A percentile compares a stretch with the other conserved stretches of the same genome.
Conservation (phyloP, 352 stramenopile species). For the Pythium dissotocum region DNA sequence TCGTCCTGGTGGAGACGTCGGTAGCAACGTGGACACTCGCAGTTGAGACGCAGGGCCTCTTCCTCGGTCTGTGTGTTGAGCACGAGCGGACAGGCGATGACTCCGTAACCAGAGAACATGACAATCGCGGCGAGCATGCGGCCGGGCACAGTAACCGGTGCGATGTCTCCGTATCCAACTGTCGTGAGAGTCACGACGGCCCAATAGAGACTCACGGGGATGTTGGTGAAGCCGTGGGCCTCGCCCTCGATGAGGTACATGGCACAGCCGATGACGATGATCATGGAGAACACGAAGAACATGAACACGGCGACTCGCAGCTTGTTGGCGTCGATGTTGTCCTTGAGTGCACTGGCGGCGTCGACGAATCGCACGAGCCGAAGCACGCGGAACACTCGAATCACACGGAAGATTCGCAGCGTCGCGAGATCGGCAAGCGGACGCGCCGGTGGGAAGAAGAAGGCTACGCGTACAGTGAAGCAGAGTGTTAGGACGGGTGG, state of each 20-base stretch:
- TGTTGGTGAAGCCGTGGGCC: conserved; percentile 71
- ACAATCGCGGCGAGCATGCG: conserved; percentile 80
- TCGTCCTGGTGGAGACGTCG: conserved; percentile 75
- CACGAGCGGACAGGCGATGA: conserved; percentile 79
- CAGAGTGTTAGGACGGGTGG: no score
- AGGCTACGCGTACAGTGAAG: no score
- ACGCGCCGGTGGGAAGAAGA: conserved; percentile 51
- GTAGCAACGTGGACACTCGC: conserved; percentile 65
- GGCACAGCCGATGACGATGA: conserved; percentile 76
- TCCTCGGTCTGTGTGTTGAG: conserved; percentile 60
- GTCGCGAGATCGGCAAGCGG: conserved; percentile 71
- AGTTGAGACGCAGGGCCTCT: conserved; percentile 32
- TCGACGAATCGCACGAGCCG: conserved; percentile 74
- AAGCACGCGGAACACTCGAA: conserved; percentile 77
- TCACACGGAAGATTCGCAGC: conserved; percentile 75
- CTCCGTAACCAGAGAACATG: conserved; percentile 86
- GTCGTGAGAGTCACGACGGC: conserved; percentile 88
- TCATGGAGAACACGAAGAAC: conserved; percentile 59
- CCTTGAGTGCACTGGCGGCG: conserved; percentile 57
- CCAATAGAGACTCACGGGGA: conserved; percentile 87
- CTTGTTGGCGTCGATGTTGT: conserved; percentile 83
- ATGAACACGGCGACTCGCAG: conserved; percentile 76
- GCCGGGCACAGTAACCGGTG: conserved; percentile 73
- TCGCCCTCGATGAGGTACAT: conserved; percentile 87
- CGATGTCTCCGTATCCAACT: conserved; percentile 85